Percentiles rank a stretch among this genome's conserved stretches.
Evolutionary conservation across 768 basidiomycete species (phyloP).

Genomic region (Termitomyces sp.): DNA sequence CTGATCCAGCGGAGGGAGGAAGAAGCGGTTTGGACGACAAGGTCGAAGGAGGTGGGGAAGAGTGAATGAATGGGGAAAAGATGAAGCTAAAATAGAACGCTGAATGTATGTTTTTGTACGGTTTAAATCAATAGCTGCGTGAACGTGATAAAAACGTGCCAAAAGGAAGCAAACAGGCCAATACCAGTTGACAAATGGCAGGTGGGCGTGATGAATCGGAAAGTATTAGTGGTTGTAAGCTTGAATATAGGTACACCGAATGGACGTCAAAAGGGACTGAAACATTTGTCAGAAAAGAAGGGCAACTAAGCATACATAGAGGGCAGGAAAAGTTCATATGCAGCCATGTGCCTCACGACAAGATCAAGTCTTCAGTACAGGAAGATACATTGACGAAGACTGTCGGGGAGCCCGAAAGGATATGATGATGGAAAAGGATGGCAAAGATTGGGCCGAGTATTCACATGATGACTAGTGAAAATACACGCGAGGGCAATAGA

Average conservation of each 20-base stretch:
- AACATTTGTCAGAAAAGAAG: conserved; percentile 11
- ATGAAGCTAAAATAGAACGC: conserved; percentile 29
- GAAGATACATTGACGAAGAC: conserved; percentile 58
- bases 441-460: conserved; percentile 24
- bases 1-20: conserved; percentile 15
- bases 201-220: background rate
- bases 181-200: conserved; percentile 25
- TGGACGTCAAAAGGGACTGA: conserved; percentile 11
- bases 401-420: conserved; percentile 25
- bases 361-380: conserved; percentile 11
- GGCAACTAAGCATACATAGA: conserved; percentile 11
- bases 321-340: conserved; percentile 13
- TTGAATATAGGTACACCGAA: conserved; percentile 10
- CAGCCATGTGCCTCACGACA: conserved; percentile 15
- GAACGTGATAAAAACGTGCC: conserved; percentile 18
- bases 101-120: conserved; percentile 44
- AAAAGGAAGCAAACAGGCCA: conserved; percentile 29
- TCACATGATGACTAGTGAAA: conserved; percentile 23
- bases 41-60: conserved; percentile 5
- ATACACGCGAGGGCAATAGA: conserved; percentile 23
- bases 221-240: conserved; percentile 15
- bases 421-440: conserved; percentile 22
- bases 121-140: conserved; percentile 29
- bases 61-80: conserved; percentile 22
- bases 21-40: conserved; percentile 11